Base-by-base conservation (phyloP, 208 protist genomes). In the Trypanosoma lewisi region DNA sequence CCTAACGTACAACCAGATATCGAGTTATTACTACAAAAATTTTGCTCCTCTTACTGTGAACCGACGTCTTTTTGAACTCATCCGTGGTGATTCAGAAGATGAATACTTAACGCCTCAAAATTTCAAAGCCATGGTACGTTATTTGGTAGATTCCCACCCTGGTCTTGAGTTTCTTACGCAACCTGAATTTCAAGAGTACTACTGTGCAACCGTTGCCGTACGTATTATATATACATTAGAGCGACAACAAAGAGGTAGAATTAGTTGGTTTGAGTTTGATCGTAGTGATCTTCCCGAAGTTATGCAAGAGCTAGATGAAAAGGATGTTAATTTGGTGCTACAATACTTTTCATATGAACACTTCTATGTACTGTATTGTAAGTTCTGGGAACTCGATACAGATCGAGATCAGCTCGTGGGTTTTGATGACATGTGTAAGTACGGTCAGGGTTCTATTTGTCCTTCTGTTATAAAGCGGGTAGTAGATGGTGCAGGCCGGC, bases 341-440 rank as follows among this genome's bases (percentile, higher is more conserved):
- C 77, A 84, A 33, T 99, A 96, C 76, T 99, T 99, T 71, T 97
- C 87, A 11, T 99, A 99, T 75, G 97, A 99, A 82, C 97, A 99
- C 73, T 99, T 99, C 65, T 99, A 99, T 82, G 98, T 99, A 14
- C 87, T 99, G 16, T 99, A 99, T 81, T 99, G 97, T 84, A 97
- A 97, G 71, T 99, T 99, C 79, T 99, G 97, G 97, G 97, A 99
- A 82, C 83, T 99, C 8, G 97, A 99, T 70, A 95, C 83, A 1
- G 93, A 99, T 77, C 88, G 97, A 47, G 96, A 99, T 70, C 64
- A 92, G 9, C 75, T 95, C 14, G 78, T 99, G 25, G 83, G 77
- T 45, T 85, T 76, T 53, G 73, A 82, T 47, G 97, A 99, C 53
- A 57, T 99, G 19, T 78, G 75, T 47, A 84, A 87, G 53, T 98